phyloP scores from a whole-genome alignment of 2,329 filamentous ascomycete genomes.

The Ophiostoma sp. region DNA sequence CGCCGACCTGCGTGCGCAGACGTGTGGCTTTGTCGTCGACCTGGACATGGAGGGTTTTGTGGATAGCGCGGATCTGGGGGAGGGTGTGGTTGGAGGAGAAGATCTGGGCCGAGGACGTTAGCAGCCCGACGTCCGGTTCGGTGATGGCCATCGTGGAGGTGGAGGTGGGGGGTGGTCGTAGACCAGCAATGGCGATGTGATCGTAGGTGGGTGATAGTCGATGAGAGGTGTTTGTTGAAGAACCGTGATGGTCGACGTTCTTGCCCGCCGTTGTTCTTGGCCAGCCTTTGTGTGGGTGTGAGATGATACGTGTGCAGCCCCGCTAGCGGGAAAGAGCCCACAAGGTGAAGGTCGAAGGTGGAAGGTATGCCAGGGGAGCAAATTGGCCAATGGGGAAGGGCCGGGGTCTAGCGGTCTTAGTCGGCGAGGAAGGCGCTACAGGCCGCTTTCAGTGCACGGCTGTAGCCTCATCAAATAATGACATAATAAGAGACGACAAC shows the following conservation, averaged over 20 bases:
- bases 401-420: not conserved
- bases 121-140: conserved; percentile 45
- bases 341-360: not conserved
- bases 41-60: conserved; percentile 58
- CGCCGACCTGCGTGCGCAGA: conserved; percentile 64
- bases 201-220: not conserved
- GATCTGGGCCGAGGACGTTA: conserved; percentile 55
- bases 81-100: conserved; percentile 58
- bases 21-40: conserved; percentile 64
- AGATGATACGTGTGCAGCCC: conserved; percentile 23
- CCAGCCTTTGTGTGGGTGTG: not conserved
- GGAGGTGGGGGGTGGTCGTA: not conserved
- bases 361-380: not conserved
- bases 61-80: conserved; percentile 63
- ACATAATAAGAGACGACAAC: not conserved
- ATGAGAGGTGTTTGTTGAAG: not conserved
- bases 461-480: conserved; percentile 1
- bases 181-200: not conserved
- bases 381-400: conserved; percentile 16
- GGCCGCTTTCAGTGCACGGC: not conserved
- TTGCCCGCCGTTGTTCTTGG: not conserved
- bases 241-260: not conserved
- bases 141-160: conserved; percentile 39
- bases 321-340: not conserved
- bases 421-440: not conserved